phyloP scores from a whole-genome alignment of 768 basidiomycete genomes.

The Mycena filopes region DNA sequence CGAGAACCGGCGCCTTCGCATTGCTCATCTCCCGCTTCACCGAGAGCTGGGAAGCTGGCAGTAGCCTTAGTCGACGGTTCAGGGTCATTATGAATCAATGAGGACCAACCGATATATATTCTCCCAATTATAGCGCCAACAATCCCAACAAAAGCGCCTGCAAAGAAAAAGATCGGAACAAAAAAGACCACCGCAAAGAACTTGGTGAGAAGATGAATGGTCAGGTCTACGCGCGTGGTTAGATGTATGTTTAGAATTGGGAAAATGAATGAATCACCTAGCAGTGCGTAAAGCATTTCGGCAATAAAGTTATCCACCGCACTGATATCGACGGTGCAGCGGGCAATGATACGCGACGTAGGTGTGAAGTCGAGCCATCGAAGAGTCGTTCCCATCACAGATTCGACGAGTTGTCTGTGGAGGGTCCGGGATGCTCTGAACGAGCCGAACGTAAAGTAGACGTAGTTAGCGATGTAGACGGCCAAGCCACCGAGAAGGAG shows the following conservation, averaged over 20 bases:
- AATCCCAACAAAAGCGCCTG: too few relatives aligned
- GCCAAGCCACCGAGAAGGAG: constrained; percentile 45
- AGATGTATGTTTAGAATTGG: constrained; percentile 43
- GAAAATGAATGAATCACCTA: constrained; percentile 43
- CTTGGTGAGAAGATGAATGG: constrained; percentile 51
- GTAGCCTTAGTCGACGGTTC: neutral
- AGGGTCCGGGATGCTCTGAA: constrained; percentile 65
- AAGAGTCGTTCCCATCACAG: constrained; percentile 65
- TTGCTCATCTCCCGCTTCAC: constrained; percentile 61
- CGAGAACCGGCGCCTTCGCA: constrained; percentile 46
- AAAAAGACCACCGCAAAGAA: constrained; percentile 56
- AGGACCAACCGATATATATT: too few relatives aligned
- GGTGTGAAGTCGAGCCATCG: constrained; percentile 59
- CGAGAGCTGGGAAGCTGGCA: constrained; percentile 52
- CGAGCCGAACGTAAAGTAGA: constrained; percentile 58
- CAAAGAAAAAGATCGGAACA: constrained; percentile 43
- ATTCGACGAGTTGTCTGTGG: constrained; percentile 60
- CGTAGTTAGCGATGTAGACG: constrained; percentile 45
- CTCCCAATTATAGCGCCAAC: too few relatives aligned
- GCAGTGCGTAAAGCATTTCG: constrained; percentile 33
- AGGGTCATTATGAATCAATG: too few relatives aligned
- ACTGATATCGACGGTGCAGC: constrained; percentile 75
- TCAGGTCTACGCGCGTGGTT: constrained; percentile 34
- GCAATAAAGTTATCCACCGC: constrained; percentile 60
- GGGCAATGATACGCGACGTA: constrained; percentile 66